A percentile compares a stretch with the other conserved stretches of the same genome.
phyloP scores from a whole-genome alignment of 768 basidiomycete species.

The Holtermanniella nyarrowii region DNA sequence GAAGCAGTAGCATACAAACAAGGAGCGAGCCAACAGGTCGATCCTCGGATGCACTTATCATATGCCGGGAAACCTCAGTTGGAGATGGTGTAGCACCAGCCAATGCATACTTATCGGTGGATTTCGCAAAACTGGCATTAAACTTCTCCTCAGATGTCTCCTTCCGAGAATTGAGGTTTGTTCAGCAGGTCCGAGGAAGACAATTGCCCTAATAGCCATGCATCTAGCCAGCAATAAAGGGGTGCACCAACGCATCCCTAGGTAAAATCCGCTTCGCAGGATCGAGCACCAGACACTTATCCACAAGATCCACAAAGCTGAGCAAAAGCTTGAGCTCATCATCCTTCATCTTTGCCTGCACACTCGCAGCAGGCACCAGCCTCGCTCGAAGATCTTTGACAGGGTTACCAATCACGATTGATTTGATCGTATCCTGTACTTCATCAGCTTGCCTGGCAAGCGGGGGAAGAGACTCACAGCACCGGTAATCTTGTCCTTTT shows the following conservation, averaged over 20 bases:
- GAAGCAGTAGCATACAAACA: too few relatives aligned
- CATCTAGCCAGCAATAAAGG: slow-evolving; percentile 69
- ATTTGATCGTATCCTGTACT: slow-evolving; percentile 65
- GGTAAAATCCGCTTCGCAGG: slow-evolving; percentile 78
- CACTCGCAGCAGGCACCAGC: slow-evolving; percentile 65
- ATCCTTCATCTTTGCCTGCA: slow-evolving; percentile 61
- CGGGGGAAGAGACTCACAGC: slow-evolving; percentile 49
- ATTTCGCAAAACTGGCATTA: too few relatives aligned
- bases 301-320: slow-evolving; percentile 79
- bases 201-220: too few relatives aligned
- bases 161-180: too few relatives aligned
- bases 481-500: slow-evolving; percentile 73
- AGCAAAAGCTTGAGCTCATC: slow-evolving; percentile 72
- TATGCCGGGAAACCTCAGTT: too few relatives aligned
- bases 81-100: too few relatives aligned
- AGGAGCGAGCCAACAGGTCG: too few relatives aligned
- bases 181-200: too few relatives aligned
- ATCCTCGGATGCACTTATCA: too few relatives aligned
- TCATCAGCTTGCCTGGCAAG: neutral
- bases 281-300: slow-evolving; percentile 81
- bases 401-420: slow-evolving; percentile 73
- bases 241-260: slow-evolving; percentile 75
- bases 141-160: too few relatives aligned
- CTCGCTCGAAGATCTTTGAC: slow-evolving; percentile 68
- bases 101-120: too few relatives aligned